Evolutionary conservation across 345 rosid genomes (phyloP).

Genomic region (Pistacia atlantica): DNA sequence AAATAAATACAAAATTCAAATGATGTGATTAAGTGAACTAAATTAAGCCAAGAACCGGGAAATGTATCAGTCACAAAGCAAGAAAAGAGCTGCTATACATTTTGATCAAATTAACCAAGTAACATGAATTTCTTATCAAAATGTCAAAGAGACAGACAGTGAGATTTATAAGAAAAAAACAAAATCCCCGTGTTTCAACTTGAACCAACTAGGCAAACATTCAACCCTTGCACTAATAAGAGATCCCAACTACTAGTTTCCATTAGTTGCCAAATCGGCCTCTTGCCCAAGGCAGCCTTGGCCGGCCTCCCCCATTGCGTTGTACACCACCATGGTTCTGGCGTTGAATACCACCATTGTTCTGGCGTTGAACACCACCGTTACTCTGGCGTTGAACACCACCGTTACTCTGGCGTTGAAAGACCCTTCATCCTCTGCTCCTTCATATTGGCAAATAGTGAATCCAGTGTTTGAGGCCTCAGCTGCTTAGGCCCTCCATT

Average conservation of each 20-base stretch:
- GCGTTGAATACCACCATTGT: not conserved
- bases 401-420: constrained; percentile 17
- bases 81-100: not conserved
- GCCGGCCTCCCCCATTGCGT: constrained; percentile 32
- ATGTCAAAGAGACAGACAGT: not conserved
- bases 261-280: constrained; percentile 51
- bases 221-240: constrained; percentile 6
- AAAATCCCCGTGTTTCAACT: not conserved
- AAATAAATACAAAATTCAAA: not conserved
- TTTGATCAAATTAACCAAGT: constrained; percentile 1
- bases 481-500: constrained; percentile 46
- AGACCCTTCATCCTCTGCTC: constrained; percentile 67
- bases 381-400: constrained; percentile 16
- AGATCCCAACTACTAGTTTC: not conserved
- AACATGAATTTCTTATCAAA: not conserved
- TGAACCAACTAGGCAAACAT: not conserved
- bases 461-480: constrained; percentile 77
- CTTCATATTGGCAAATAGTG: constrained; percentile 80
- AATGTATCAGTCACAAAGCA: not conserved
- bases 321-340: constrained; percentile 22
- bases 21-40: no score
- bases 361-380: constrained; percentile 25
- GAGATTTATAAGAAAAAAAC: not conserved
- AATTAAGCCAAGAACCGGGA: no score
- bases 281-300: constrained; percentile 59